Conservation (phyloP, 2,329 filamentous ascomycete species). For the Periconia macrospinosa region DNA sequence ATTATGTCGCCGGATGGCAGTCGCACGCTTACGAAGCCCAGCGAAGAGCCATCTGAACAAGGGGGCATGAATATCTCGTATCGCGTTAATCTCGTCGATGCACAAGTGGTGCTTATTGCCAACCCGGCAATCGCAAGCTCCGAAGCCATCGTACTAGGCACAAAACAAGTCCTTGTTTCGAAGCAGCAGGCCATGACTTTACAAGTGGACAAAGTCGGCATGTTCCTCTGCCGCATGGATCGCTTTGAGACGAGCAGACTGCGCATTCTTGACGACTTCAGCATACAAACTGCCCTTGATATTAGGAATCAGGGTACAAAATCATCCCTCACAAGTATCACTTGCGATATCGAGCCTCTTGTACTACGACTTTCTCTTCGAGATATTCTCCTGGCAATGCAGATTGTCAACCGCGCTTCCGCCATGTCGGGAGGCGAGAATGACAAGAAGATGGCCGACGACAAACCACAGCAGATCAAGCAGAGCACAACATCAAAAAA, state of each 20-base stretch:
- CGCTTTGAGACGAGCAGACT: constrained; percentile 88
- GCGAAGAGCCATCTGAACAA: constrained; percentile 32
- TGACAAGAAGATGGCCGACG: constrained; percentile 49
- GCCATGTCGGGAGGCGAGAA: constrained; percentile 70
- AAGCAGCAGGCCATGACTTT: constrained; percentile 93
- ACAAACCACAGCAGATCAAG: constrained; percentile 59
- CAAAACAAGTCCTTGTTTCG: constrained; percentile 88
- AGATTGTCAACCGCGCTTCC: constrained; percentile 88
- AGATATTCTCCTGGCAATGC: constrained; percentile 90
- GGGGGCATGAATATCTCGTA: constrained; percentile 76
- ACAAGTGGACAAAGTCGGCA: constrained; percentile 90
- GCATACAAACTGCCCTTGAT: constrained; percentile 86
- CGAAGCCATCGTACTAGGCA: constrained; percentile 92
- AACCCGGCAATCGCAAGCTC: constrained; percentile 89
- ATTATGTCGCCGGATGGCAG: constrained; percentile 38
- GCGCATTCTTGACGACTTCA: constrained; percentile 95
- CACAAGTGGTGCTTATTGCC: constrained; percentile 93
- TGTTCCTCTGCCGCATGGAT: constrained; percentile 99
- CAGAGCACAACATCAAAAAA: constrained; percentile 52
- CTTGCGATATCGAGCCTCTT: constrained; percentile 86
- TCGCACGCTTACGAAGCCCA: constrained; percentile 19
- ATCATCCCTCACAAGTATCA: constrained; percentile 72
- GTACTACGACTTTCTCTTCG: constrained; percentile 87
- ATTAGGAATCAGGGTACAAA: constrained; percentile 62
- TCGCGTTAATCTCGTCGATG: constrained; percentile 91